phyloP scores from a whole-genome alignment of 176 grass and related monocot genomes.

The Cocos nucifera region DNA sequence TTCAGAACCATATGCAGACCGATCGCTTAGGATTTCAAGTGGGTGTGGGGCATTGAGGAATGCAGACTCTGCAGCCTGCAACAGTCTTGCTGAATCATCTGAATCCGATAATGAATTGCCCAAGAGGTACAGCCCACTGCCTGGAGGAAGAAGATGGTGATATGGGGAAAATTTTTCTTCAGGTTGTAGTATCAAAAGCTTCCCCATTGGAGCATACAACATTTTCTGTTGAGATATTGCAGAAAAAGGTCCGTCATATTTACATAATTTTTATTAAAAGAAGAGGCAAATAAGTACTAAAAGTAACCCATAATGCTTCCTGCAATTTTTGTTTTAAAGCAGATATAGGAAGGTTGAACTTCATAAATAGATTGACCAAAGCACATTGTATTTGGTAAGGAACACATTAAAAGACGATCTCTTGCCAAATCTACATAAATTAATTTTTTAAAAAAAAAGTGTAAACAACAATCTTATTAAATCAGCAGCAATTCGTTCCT shows the following conservation, averaged over 20 bases:
- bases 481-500: too few species aligned
- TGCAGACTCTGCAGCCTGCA: conserved; percentile 47
- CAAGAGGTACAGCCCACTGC: conserved; percentile 60
- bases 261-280: too few species aligned
- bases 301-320: too few species aligned
- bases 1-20: conserved; percentile 54
- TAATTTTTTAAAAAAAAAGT: too few species aligned
- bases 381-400: too few species aligned
- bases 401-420: too few species aligned
- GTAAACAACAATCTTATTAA: too few species aligned
- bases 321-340: too few species aligned
- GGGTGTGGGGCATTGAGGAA: conserved; percentile 94
- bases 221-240: conserved; percentile 46
- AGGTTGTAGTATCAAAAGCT: conserved; percentile 80
- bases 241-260: not conserved
- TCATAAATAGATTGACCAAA: too few species aligned
- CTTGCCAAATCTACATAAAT: too few species aligned
- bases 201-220: conserved; percentile 86
- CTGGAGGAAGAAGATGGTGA: conserved; percentile 77
- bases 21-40: conserved; percentile 72
- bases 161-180: conserved; percentile 65
- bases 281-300: too few species aligned
- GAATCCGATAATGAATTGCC: conserved; percentile 5
- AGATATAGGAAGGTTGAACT: too few species aligned
- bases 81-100: conserved; percentile 20